phyloP scores from a whole-genome alignment of 2,329 filamentous ascomycete species.

The Hymenoscyphus albidus region DNA sequence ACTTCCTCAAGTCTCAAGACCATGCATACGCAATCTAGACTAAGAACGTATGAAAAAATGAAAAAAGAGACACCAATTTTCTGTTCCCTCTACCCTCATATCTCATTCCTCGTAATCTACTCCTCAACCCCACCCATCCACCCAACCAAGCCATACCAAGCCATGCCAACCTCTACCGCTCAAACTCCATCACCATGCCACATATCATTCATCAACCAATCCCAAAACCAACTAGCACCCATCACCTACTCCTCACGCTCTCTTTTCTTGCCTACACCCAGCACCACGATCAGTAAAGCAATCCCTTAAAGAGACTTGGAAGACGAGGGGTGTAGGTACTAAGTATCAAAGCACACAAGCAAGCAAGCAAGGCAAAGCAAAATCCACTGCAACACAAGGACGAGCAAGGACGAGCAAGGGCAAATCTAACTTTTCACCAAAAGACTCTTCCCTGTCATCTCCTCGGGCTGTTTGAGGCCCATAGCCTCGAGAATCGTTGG shows the following conservation, averaged over 20 bases:
- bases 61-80: not conserved
- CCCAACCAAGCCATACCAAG: not conserved
- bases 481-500: slow-evolving; percentile 89
- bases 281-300: slow-evolving; percentile 12
- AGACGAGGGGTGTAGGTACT: slow-evolving; percentile 4
- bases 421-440: slow-evolving; percentile 61
- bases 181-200: slow-evolving; percentile 5
- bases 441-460: slow-evolving; percentile 86
- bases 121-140: not conserved
- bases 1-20: too few species aligned
- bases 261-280: slow-evolving; percentile 32
- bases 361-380: slow-evolving; percentile 14
- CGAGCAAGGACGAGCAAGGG: slow-evolving; percentile 10
- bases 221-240: not conserved
- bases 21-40: too few species aligned
- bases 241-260: slow-evolving; percentile 27
- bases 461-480: slow-evolving; percentile 84
- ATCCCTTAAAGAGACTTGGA: slow-evolving; percentile 7
- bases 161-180: not conserved
- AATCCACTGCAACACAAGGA: too few species aligned
- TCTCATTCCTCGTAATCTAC: not conserved
- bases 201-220: not conserved
- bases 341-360: slow-evolving; percentile 11
- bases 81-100: not conserved
- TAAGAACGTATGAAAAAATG: too few species aligned